phyloP scores from a whole-genome alignment of 139 green algal species.

The Closterium sp. region DNA sequence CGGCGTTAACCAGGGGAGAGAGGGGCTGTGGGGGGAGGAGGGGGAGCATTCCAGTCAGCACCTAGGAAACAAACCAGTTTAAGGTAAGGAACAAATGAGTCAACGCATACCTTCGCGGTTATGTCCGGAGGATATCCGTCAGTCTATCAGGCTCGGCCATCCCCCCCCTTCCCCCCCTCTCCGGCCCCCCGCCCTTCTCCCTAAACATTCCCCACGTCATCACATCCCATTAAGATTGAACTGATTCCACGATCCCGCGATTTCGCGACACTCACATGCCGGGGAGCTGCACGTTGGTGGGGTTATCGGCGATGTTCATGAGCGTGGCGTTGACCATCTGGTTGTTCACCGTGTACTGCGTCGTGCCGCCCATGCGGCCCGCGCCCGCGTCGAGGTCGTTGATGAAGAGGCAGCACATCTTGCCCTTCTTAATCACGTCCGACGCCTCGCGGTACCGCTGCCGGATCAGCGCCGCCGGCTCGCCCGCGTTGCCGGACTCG shows the following conservation, averaged over 20 bases:
- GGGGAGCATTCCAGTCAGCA: too few relatives aligned
- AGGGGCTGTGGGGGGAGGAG: background rate
- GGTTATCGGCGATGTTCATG: constrained; percentile 99
- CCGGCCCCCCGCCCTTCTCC: too few relatives aligned
- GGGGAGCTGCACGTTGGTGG: constrained; percentile 98
- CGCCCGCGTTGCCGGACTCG: constrained; percentile 96
- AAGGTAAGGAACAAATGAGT: too few relatives aligned
- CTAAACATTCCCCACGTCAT: too few relatives aligned
- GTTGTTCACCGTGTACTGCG: constrained; percentile 99
- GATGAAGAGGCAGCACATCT: constrained; percentile 98
- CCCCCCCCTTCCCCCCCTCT: too few relatives aligned
- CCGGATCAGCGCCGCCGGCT: constrained; percentile 97
- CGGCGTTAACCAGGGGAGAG: too few relatives aligned
- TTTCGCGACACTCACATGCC: constrained; percentile 85
- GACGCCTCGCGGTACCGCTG: constrained; percentile 96
- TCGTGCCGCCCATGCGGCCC: constrained; percentile 92
- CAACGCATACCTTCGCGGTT: too few relatives aligned
- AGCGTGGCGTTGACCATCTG: constrained; percentile 99
- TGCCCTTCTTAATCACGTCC: constrained; percentile 98
- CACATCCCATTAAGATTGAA: background rate
- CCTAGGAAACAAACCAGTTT: too few relatives aligned
- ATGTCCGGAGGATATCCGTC: too few relatives aligned
- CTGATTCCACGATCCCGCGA: too few relatives aligned
- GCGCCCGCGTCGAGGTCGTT: constrained; percentile 98
- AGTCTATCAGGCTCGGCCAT: too few relatives aligned